These are phyloP conservation scores for Phycomyces nitens DNA, from an alignment of 192 early-diverging fungal genomes.

Conservation along the genomic window DNA sequence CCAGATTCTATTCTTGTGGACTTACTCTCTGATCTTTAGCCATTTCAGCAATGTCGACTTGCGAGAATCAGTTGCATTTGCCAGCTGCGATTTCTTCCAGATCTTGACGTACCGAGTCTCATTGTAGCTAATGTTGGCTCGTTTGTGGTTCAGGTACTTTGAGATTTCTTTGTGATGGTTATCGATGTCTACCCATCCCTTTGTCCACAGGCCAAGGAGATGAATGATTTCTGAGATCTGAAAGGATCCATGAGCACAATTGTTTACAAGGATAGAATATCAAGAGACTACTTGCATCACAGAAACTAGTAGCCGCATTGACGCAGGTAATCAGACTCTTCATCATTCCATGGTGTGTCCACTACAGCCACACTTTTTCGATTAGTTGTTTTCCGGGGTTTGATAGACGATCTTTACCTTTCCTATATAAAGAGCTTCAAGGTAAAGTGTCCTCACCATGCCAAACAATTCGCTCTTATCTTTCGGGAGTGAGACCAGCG, in stretches of 20 bases:
- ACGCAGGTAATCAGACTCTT: too few species aligned
- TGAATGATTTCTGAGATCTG: neutral
- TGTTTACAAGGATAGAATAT: too few species aligned
- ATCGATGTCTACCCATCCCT: neutral
- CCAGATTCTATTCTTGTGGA: too few species aligned
- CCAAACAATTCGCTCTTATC: neutral
- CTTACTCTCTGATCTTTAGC: too few species aligned
- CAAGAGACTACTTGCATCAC: too few species aligned
- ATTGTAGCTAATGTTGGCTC: neutral
- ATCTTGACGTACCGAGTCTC: neutral
- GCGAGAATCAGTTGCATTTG: too few species aligned
- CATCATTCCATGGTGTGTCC: too few species aligned
- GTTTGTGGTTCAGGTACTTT: neutral
- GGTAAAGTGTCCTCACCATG: neutral
- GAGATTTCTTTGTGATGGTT: neutral
- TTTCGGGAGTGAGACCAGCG: neutral
- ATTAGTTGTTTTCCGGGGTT: too few species aligned
- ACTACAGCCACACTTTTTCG: too few species aligned
- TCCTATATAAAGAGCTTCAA: neutral
- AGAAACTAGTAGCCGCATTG: too few species aligned
- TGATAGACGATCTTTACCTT: too few species aligned
- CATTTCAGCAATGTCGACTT: too few species aligned
- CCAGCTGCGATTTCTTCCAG: neutral
- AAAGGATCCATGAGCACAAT: neutral
- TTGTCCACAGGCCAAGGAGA: neutral